phyloP scores from a whole-genome alignment of 345 rosid genomes.

The Crucihimalaya himalaica region DNA sequence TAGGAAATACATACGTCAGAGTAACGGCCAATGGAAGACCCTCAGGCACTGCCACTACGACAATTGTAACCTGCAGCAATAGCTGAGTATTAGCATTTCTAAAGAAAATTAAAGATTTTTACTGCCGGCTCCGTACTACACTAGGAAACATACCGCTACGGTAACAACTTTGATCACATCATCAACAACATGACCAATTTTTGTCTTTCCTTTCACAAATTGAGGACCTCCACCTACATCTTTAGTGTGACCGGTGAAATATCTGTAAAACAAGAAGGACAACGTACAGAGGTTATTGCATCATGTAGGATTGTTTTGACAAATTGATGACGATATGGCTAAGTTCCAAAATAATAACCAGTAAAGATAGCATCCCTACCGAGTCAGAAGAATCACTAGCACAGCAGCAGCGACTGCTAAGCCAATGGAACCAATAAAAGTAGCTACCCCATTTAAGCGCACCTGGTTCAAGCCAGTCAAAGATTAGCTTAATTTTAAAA shows the following conservation, averaged over 20 bases:
- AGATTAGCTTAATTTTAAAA: conserved; percentile 16
- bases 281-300: neutral
- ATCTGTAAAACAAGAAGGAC: conserved; percentile 45
- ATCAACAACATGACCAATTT: conserved; percentile 59
- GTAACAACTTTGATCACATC: conserved; percentile 79
- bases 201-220: conserved; percentile 67
- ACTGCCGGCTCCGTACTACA: neutral
- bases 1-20: conserved; percentile 64
- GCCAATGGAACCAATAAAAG: conserved; percentile 92
- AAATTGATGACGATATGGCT: neutral
- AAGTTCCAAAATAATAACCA: conserved; percentile 3
- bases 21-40: conserved; percentile 99
- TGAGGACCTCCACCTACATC: conserved; percentile 48
- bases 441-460: conserved; percentile 95
- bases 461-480: conserved; percentile 52
- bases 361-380: conserved; percentile 49
- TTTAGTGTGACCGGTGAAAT: conserved; percentile 72
- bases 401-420: conserved; percentile 74
- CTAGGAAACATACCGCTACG: conserved; percentile 68
- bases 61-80: conserved; percentile 82
- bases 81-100: conserved; percentile 17
- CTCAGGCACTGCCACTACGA: conserved; percentile 98
- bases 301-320: neutral
- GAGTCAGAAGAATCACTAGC: conserved; percentile 70
- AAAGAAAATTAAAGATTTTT: neutral